phyloP scores from a whole-genome alignment of 768 basidiomycete species.

The Lentinula lateritia region DNA sequence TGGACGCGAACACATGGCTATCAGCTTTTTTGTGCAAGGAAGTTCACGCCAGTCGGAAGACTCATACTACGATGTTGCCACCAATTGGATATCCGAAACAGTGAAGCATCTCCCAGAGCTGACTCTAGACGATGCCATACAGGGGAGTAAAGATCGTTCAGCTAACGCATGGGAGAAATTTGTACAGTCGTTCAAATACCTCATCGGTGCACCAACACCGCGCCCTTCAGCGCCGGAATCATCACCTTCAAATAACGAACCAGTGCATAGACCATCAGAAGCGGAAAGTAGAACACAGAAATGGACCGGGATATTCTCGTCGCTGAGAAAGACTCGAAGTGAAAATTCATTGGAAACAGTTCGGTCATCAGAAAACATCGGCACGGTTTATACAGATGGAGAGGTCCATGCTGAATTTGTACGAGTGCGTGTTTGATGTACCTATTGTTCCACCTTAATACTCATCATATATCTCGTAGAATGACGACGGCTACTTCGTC shows the following conservation, averaged over 20 bases:
- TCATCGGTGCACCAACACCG: constrained; percentile 57
- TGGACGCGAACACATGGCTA: constrained; percentile 78
- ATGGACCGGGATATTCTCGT: constrained; percentile 58
- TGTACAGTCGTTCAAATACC: constrained; percentile 61
- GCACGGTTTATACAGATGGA: constrained; percentile 59
- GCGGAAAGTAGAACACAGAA: constrained; percentile 22
- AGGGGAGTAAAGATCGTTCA: constrained; percentile 38
- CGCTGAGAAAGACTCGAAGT: constrained; percentile 40
- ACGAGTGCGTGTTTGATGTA: constrained; percentile 36
- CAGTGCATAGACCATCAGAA: constrained; percentile 23
- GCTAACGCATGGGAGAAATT: constrained; percentile 40
- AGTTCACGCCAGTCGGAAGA: constrained; percentile 26
- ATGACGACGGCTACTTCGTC: constrained; percentile 71
- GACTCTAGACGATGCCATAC: constrained; percentile 49
- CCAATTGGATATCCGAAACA: constrained; percentile 38
- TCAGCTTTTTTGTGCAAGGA: constrained; percentile 78
- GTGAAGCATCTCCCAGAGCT: constrained; percentile 38
- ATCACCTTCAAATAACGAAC: constrained; percentile 15
- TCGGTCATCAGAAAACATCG: constrained; percentile 23
- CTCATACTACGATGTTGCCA: constrained; percentile 36
- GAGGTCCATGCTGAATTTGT: constrained; percentile 79
- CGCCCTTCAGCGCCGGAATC: constrained; percentile 26
- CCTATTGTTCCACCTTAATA: constrained; percentile 4
- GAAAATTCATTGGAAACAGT: constrained; percentile 19
- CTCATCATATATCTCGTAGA: constrained; percentile 32